Conservation (phyloP, 2,329 filamentous ascomycete species). For the Pseudocercospora pini-densiflorae region DNA sequence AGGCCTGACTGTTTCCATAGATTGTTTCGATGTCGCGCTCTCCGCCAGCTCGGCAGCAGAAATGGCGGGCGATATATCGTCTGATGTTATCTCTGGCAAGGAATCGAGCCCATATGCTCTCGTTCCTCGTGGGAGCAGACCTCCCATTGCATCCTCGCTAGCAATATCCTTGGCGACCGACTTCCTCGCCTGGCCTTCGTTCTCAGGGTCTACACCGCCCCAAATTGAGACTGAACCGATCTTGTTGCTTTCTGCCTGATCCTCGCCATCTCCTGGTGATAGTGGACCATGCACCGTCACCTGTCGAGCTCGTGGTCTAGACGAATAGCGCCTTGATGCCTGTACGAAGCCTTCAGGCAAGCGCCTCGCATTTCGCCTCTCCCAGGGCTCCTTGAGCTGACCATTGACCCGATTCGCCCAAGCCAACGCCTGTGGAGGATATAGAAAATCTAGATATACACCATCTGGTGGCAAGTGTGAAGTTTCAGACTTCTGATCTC, state of each 20-base stretch:
- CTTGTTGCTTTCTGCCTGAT: neutral
- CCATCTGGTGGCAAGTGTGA: slow-evolving; percentile 9
- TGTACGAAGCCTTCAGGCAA: slow-evolving; percentile 35
- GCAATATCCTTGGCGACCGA: neutral
- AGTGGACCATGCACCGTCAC: neutral
- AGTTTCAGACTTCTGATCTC: neutral
- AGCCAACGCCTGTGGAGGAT: slow-evolving; percentile 51
- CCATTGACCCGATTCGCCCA: slow-evolving; percentile 36
- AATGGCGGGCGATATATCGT: neutral
- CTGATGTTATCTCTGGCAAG: neutral
- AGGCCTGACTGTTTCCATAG: neutral
- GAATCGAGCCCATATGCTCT: neutral
- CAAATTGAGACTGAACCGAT: neutral
- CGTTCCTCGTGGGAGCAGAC: neutral
- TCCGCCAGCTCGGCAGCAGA: neutral
- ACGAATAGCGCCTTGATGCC: slow-evolving; percentile 34
- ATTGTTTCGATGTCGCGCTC: neutral
- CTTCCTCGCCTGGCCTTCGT: neutral
- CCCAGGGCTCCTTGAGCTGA: slow-evolving; percentile 33
- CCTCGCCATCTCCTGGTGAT: neutral
- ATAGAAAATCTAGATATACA: slow-evolving; percentile 53
- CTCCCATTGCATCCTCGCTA: neutral
- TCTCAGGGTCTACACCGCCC: neutral
- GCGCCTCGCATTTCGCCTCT: slow-evolving; percentile 34
- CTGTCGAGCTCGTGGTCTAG: slow-evolving; percentile 16